Percentiles rank a stretch among this genome's conserved stretches.
Conservation (phyloP, 1,139 yeast species). For the Eremothecium cymbalariae region DNA sequence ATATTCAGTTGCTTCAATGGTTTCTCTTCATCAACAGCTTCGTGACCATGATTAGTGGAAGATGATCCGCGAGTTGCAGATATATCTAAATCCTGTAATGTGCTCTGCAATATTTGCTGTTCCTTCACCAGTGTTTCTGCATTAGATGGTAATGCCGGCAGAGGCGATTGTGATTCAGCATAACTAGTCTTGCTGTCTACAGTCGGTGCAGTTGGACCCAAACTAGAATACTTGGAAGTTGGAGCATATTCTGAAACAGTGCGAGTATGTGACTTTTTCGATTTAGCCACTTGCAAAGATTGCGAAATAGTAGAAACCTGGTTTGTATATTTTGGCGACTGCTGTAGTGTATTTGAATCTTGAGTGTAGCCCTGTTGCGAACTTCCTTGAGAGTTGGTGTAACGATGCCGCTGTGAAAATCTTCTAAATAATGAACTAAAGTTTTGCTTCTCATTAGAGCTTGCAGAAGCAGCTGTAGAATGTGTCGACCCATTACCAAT, state of each 20-base stretch:
- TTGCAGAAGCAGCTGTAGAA: conserved; percentile 5
- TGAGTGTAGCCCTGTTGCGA: conserved; percentile 6
- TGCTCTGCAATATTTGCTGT: conserved; percentile 23
- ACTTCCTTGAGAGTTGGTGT: conserved; percentile 12
- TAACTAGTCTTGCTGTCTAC: background rate
- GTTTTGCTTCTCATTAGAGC: conserved; percentile 20
- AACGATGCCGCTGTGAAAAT: conserved; percentile 29
- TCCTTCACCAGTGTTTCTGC: conserved; percentile 30
- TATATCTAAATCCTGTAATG: conserved; percentile 18
- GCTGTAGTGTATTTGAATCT: conserved; percentile 7
- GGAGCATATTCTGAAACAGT: conserved; percentile 37
- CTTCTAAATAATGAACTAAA: conserved; percentile 31
- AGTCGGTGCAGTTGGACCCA: conserved; percentile 6
- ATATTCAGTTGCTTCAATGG: conserved; percentile 22
- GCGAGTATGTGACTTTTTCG: conserved; percentile 33
- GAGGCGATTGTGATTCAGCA: conserved; percentile 11
- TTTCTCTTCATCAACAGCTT: conserved; percentile 15
- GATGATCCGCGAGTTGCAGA: conserved; percentile 9
- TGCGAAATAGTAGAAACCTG: conserved; percentile 7
- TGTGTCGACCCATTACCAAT: background rate
- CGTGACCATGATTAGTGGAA: conserved; percentile 2
- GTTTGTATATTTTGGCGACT: conserved; percentile 8
- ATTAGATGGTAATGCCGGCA: conserved; percentile 32
- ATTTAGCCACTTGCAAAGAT: too few species aligned
- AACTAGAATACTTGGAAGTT: conserved; percentile 11